Evolutionary conservation across 2,329 filamentous ascomycete species (phyloP).

Genomic region (Aureobasidium sp.): DNA sequence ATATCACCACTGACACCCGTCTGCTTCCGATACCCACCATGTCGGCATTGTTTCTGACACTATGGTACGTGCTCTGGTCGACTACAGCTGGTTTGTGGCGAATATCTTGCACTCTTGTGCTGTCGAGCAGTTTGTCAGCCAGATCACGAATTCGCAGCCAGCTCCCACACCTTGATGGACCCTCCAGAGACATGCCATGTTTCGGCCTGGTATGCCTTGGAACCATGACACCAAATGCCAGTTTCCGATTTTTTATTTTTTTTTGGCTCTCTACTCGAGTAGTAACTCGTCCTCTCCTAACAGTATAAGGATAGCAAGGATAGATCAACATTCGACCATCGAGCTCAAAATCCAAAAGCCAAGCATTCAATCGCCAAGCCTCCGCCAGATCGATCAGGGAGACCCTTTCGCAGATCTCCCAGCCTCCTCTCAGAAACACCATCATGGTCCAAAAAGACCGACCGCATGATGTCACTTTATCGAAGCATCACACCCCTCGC

Average conservation of each 20-base stretch:
- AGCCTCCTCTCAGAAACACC: background rate
- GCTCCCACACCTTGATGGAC: too few species aligned
- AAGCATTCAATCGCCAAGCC: constrained; percentile 9
- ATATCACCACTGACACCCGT: too few species aligned
- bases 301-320: too few species aligned
- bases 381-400: background rate
- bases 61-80: background rate
- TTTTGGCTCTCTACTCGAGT: too few species aligned
- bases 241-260: background rate
- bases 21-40: too few species aligned
- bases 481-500: background rate
- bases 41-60: too few species aligned
- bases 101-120: background rate
- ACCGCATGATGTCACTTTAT: constrained; percentile 1
- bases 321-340: background rate
- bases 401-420: background rate
- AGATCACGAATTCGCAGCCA: background rate
- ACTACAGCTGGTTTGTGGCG: background rate
- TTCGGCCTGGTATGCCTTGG: too few species aligned
- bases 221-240: too few species aligned
- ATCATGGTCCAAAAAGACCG: background rate
- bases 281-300: too few species aligned
- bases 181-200: too few species aligned
- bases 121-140: background rate
- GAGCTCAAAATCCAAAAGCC: background rate